Evolutionary conservation across 2,329 filamentous ascomycete genomes (phyloP), one percentile per base, ranked within the genome.

Genomic region (Pestalotiopsis sp.): DNA sequence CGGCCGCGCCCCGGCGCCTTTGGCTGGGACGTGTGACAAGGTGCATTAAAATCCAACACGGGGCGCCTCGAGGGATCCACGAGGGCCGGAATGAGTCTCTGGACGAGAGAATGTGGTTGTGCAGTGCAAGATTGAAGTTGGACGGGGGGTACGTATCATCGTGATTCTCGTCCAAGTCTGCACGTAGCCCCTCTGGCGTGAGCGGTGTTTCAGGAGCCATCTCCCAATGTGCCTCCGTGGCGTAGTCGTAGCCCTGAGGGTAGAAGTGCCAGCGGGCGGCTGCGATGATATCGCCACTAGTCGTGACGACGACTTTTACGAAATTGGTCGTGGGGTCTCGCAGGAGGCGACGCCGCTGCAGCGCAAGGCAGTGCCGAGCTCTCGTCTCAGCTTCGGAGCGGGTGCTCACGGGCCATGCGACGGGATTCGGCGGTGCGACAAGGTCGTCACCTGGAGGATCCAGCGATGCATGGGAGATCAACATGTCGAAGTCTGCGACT

Each of bases 41-140:
- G 68, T 74, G 72, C 72, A 72, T 74, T 68, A 74, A 17, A 20
- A 74, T 70, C 72, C 71, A 74, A 56, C 70, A 72, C 1, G 72
- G 69, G 31, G 62, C 17, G 36, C 63, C 61, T n/a, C 25, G 41
- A 4, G 57, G 49, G 2, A 71, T 67, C 72, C 72, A 74, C 31
- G 41, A n/a, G 52, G 61, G 49, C 13, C 72, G 66, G 31, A 66
- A 69, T 6, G 65, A 68, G 69, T 74, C 72, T 20, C 72, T 70
- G 23, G 27, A 6, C 2, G 62, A 39, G 31, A 74, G 69, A 14
- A 74, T 69, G 49, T 68, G 69, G 62, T 74, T 73, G 27, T 73
- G 67, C 38, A 73, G 25, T 2, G 61, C 45, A 25, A 73, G 49
- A 58, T 73, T 72, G 67, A 73, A 71, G 7, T 66, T 64, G 11